Evolutionary conservation across 1,284 basidiomycete species (phyloP).

Genomic region (Fereydounia khargensis): DNA sequence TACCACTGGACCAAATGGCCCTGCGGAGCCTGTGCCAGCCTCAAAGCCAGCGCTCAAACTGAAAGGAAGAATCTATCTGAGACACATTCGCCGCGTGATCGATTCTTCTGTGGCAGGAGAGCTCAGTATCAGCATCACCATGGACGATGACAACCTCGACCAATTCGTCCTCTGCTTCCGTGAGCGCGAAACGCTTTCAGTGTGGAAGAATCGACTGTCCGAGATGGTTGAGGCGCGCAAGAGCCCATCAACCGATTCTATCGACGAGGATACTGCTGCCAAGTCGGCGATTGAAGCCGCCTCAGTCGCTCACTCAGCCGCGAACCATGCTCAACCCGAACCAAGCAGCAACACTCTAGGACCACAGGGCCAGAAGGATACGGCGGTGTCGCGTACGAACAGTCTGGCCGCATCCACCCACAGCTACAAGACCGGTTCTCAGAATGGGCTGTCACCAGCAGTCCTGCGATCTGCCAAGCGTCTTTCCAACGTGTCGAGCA

Average conservation of each 20-base stretch:
- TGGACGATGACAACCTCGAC: constrained; percentile 88
- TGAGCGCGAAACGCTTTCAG: constrained; percentile 79
- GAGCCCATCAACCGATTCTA: background rate
- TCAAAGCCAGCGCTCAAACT: constrained; percentile 77
- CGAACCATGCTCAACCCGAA: too few species aligned
- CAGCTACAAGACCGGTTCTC: constrained; percentile 36
- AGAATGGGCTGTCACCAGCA: constrained; percentile 8
- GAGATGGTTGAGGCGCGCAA: constrained; percentile 15
- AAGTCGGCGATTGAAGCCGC: constrained; percentile 1
- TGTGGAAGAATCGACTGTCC: constrained; percentile 67
- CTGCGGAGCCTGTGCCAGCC: too few species aligned
- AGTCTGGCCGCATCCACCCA: constrained; percentile 26
- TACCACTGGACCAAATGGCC: too few species aligned
- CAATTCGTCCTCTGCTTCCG: constrained; percentile 92
- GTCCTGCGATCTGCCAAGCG: constrained; percentile 5
- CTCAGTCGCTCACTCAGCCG: background rate
- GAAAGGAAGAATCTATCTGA: constrained; percentile 89
- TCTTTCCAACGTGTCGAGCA: constrained; percentile 21
- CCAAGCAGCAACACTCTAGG: too few species aligned
- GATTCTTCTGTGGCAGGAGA: constrained; percentile 75
- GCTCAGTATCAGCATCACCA: constrained; percentile 84
- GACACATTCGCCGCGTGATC: constrained; percentile 82
- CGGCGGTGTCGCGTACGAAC: constrained; percentile 2
- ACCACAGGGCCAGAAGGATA: too few species aligned
- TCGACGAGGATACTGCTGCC: constrained; percentile 2